Conservation (phyloP, 2,329 filamentous ascomycete genomes). For the Penicillium crustosum region DNA sequence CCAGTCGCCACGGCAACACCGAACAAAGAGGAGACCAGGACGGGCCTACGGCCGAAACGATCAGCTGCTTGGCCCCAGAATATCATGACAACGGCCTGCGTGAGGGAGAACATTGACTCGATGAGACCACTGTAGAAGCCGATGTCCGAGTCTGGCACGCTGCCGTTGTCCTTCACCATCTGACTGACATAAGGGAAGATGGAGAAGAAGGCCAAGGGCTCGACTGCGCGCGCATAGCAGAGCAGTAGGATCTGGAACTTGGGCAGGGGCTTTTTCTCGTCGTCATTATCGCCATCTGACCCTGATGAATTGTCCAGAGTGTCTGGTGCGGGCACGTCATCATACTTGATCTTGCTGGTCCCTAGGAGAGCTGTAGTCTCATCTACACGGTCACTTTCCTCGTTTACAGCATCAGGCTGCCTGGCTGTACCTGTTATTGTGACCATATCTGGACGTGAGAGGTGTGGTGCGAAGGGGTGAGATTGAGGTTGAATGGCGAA, state of each 20-base stretch:
- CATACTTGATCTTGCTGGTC: neutral
- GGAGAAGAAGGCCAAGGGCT: conserved; percentile 79
- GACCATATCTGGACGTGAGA: neutral
- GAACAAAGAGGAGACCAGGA: conserved; percentile 65
- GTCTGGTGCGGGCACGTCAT: neutral
- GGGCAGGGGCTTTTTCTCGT: conserved; percentile 55
- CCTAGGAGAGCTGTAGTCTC: conserved; percentile 21
- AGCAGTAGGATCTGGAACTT: conserved; percentile 67
- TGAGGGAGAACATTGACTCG: conserved; percentile 67
- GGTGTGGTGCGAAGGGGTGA: neutral
- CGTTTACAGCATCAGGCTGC: neutral
- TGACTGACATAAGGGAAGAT: conserved; percentile 79
- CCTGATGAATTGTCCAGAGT: neutral
- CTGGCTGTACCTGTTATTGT: neutral
- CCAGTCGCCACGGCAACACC: conserved; percentile 63
- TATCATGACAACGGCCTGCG: conserved; percentile 76
- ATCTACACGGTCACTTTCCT: conserved; percentile 7
- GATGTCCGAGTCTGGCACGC: conserved; percentile 63
- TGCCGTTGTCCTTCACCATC: conserved; percentile 69
- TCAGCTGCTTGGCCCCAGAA: conserved; percentile 70
- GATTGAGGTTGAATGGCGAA: neutral
- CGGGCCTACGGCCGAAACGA: conserved; percentile 68
- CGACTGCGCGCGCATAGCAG: conserved; percentile 70
- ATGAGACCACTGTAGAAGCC: conserved; percentile 80
- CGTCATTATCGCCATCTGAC: conserved; percentile 18